These are phyloP conservation scores for Auriscalpium vulgare DNA, from an alignment of 768 basidiomycete genomes.

Conservation along the genomic window DNA sequence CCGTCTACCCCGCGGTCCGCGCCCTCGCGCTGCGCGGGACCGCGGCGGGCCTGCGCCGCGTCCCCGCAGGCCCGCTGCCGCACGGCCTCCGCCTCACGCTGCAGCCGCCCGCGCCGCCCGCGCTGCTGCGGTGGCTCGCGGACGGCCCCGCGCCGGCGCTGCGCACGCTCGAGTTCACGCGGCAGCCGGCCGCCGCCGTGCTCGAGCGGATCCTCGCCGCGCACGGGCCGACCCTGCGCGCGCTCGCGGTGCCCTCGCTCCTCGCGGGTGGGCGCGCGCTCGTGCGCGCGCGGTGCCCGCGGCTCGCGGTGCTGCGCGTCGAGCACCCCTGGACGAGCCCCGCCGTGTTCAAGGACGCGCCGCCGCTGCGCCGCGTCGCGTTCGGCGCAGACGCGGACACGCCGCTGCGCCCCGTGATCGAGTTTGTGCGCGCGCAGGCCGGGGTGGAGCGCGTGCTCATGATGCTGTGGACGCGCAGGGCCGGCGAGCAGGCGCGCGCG, in stretches of 20 bases:
- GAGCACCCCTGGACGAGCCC: conserved; percentile 45
- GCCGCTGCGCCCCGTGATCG: conserved; percentile 44
- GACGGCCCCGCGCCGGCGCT: conserved; percentile 27
- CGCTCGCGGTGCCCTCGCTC: conserved; percentile 52
- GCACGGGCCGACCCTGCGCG: conserved; percentile 41
- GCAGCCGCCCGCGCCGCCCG: conserved; percentile 44
- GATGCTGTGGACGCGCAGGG: conserved; percentile 45
- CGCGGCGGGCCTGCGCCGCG: conserved; percentile 42
- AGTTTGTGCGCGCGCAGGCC: conserved; percentile 39
- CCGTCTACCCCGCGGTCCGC: conserved; percentile 50
- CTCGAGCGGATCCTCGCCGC: conserved; percentile 46
- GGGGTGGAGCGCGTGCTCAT: conserved; percentile 43
- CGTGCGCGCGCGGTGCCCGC: conserved; percentile 39
- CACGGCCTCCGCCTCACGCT: conserved; percentile 35
- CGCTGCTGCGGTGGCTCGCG: conserved; percentile 66
- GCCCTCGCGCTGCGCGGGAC: conserved; percentile 53
- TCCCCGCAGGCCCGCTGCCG: too few relatives aligned
- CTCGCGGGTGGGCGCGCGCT: conserved; percentile 37
- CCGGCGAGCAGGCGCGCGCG: conserved; percentile 26
- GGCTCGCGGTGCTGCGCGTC: conserved; percentile 46
- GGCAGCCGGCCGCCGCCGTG: conserved; percentile 48
- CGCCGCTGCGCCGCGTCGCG: conserved; percentile 47
- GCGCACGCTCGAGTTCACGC: conserved; percentile 46
- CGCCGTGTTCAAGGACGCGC: conserved; percentile 35
- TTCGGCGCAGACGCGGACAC: conserved; percentile 54